Conservation (phyloP, 257 asterid species). For the Henckelia pumila region DNA sequence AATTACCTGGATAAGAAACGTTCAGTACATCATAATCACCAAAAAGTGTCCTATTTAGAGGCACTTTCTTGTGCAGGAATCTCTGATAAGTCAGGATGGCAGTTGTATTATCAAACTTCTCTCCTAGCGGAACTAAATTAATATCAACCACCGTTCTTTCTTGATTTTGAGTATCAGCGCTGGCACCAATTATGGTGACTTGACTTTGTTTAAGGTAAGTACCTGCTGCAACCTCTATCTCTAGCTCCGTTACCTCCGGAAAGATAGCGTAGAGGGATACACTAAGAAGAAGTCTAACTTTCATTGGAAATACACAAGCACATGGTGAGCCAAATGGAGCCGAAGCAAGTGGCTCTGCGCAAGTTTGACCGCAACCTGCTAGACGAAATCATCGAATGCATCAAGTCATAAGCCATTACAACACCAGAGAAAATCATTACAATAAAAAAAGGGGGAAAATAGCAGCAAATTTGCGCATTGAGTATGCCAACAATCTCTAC, state of each 20-base stretch:
- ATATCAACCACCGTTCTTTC: slow-evolving; percentile 77
- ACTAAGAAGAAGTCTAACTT: slow-evolving; percentile 78
- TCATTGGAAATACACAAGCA: slow-evolving; percentile 93
- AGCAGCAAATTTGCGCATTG: background rate
- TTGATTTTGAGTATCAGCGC: slow-evolving; percentile 76
- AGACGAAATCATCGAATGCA: slow-evolving; percentile 26
- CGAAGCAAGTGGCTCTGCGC: slow-evolving; percentile 80
- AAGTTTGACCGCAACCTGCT: slow-evolving; percentile 85
- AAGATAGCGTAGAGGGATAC: slow-evolving; percentile 74
- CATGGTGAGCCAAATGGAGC: slow-evolving; percentile 88
- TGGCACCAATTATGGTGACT: slow-evolving; percentile 83
- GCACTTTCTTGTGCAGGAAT: slow-evolving; percentile 76
- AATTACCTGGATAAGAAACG: slow-evolving; percentile 81
- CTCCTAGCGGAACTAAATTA: slow-evolving; percentile 88
- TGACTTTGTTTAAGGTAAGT: slow-evolving; percentile 86
- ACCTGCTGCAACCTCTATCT: slow-evolving; percentile 90
- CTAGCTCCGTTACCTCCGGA: slow-evolving; percentile 77
- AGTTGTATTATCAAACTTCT: slow-evolving; percentile 89
- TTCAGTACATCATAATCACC: slow-evolving; percentile 70
- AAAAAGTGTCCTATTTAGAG: slow-evolving; percentile 80
- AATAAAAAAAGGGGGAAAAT: slow-evolving; percentile 8
- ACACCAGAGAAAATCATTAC: background rate
- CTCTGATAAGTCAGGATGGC: slow-evolving; percentile 83
- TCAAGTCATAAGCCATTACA: slow-evolving; percentile 20
- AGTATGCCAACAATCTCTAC: background rate